phyloP scores from a whole-genome alignment of 169 alveolate genomes.

The Fabrea salina region DNA sequence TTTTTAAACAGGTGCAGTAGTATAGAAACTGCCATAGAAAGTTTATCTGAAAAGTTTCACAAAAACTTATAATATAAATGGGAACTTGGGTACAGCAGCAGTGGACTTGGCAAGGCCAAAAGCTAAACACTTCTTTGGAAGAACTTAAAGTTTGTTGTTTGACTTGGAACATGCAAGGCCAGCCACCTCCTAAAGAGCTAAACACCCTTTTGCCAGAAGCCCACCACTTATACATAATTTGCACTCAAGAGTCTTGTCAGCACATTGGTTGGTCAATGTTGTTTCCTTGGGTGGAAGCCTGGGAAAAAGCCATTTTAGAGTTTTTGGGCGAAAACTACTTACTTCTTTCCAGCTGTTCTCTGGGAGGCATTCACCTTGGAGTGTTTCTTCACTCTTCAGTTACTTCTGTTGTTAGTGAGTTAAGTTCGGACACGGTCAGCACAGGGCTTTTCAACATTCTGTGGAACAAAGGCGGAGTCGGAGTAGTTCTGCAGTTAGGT shows the following conservation, averaged over 20 bases:
- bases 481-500: not conserved
- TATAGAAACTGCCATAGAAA: no score
- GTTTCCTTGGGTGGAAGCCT: not conserved
- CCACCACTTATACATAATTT: not conserved
- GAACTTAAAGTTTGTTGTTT: no score
- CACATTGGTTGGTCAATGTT: not conserved
- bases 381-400: not conserved
- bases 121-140: no score
- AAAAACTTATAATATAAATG: no score
- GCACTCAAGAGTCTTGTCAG: constrained; percentile 6
- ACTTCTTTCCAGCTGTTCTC: not conserved
- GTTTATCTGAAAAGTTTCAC: no score
- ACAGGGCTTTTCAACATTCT: constrained; percentile 18
- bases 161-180: no score
- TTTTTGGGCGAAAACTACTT: not conserved
- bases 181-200: no score
- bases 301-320: not conserved
- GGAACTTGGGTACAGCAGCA: no score
- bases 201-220: no score
- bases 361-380: constrained; percentile 12
- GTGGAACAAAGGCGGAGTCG: constrained; percentile 32
- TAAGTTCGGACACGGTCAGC: not conserved
- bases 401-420: not conserved
- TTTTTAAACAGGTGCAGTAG: no score
- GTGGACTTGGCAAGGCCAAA: no score